Percentiles rank a stretch among this genome's conserved stretches.
Evolutionary conservation across 1,284 basidiomycete species (phyloP).

Genomic region (Inonotus hispidus): DNA sequence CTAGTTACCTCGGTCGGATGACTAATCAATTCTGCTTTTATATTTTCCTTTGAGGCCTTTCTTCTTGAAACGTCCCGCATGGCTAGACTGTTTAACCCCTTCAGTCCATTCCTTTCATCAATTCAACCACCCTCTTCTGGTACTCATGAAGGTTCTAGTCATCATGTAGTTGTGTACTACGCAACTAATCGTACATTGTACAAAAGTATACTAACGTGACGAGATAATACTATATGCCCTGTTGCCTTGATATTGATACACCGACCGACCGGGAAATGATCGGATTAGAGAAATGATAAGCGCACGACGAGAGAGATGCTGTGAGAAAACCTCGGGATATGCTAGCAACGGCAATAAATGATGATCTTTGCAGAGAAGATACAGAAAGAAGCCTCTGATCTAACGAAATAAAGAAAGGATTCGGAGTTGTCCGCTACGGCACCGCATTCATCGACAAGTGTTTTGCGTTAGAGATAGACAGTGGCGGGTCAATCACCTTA

Average conservation of each 20-base stretch:
- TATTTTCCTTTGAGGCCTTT: slow-evolving; percentile 1
- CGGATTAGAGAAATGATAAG: too few species aligned
- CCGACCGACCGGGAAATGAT: neutral
- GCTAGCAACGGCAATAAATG: neutral
- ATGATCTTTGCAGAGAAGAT: too few species aligned
- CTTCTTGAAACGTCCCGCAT: neutral
- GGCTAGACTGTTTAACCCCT: neutral
- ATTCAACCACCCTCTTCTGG: neutral
- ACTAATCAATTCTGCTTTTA: neutral
- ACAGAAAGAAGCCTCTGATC: too few species aligned
- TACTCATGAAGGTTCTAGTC: neutral
- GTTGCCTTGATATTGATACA: neutral
- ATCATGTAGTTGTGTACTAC: neutral
- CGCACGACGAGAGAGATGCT: neutral
- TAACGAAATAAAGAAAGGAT: too few species aligned
- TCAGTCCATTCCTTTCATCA: neutral
- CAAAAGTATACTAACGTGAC: neutral
- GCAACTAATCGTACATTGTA: neutral
- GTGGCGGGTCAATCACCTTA: neutral
- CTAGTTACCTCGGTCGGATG: neutral
- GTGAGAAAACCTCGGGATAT: neutral
- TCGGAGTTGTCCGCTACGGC: neutral
- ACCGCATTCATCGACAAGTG: neutral
- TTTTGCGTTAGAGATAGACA: neutral
- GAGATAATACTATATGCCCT: neutral